Evolutionary conservation across 2,329 filamentous ascomycete species (phyloP).

Genomic region (Paracamarosporium sp.): DNA sequence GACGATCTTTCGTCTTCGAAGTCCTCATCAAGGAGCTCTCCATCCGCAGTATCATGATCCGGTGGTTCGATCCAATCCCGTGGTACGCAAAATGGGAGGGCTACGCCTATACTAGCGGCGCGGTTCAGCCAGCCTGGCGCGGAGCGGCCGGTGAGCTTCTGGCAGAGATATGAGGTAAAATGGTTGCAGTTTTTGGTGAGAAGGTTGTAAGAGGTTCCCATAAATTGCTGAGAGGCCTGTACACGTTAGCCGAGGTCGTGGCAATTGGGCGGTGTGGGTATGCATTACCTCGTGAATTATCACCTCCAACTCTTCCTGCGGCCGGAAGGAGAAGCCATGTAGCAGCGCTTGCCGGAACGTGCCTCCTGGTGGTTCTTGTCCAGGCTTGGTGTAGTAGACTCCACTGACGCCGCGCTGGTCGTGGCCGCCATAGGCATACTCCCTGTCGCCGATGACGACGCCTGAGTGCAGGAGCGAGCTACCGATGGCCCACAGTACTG

Average conservation of each 20-base stretch:
- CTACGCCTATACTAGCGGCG: constrained; percentile 82
- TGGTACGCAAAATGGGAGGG: constrained; percentile 82
- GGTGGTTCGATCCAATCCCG: constrained; percentile 82
- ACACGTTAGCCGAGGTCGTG: constrained; percentile 17
- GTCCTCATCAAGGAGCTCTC: constrained; percentile 68
- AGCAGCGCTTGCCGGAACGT: constrained; percentile 78
- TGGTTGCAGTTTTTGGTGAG: constrained; percentile 89
- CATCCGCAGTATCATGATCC: constrained; percentile 75
- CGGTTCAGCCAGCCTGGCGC: constrained; percentile 82
- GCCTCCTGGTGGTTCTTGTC: constrained; percentile 75
- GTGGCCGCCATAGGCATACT: constrained; percentile 88
- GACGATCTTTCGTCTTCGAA: constrained; percentile 62
- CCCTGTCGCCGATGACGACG: constrained; percentile 78
- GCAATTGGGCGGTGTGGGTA: not conserved
- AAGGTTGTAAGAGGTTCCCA: constrained; percentile 79
- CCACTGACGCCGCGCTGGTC: constrained; percentile 73
- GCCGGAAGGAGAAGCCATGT: constrained; percentile 78
- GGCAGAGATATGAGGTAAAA: constrained; percentile 79
- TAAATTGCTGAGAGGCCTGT: constrained; percentile 72
- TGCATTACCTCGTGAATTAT: constrained; percentile 64
- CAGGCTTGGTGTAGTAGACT: constrained; percentile 82
- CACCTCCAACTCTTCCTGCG: constrained; percentile 71
- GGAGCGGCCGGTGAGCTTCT: constrained; percentile 72
- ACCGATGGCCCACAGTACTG: constrained; percentile 78
- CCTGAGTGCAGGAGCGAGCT: constrained; percentile 82